Conservation (phyloP, 2,329 filamentous ascomycete genomes). For the Colletotrichum lentis region DNA sequence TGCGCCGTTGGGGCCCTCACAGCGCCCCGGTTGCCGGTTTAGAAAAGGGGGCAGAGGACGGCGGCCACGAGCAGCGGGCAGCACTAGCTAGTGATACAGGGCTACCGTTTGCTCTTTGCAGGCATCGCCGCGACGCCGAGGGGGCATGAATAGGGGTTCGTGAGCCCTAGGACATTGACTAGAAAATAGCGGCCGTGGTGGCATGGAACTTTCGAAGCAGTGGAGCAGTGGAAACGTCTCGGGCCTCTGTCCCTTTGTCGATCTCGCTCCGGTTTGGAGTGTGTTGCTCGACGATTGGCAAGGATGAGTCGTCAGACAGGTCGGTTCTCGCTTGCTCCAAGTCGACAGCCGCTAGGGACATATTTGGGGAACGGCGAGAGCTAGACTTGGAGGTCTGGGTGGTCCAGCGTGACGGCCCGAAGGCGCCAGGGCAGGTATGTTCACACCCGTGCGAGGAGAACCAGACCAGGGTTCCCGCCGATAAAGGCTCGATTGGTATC, state of each 20-base stretch:
- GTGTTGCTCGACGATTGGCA: conserved; percentile 6
- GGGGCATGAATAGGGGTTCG: conserved; percentile 34
- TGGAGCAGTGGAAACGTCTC: conserved; percentile 27
- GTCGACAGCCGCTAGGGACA: conserved; percentile 24
- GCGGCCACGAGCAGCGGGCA: not conserved
- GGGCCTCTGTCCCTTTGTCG: conserved; percentile 28
- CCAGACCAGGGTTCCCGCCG: conserved; percentile 1
- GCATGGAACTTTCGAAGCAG: conserved; percentile 36
- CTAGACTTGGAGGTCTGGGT: conserved; percentile 34
- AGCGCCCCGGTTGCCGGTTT: conserved; percentile 11
- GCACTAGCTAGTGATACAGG: not conserved
- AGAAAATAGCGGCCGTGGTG: conserved; percentile 9
- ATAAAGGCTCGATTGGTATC: conserved; percentile 10
- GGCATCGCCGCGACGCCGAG: conserved; percentile 14
- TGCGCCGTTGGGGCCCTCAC: conserved; percentile 13
- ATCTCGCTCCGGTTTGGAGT: conserved; percentile 23
- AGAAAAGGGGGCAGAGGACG: conserved; percentile 22
- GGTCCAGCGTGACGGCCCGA: conserved; percentile 34
- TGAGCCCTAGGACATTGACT: conserved; percentile 20
- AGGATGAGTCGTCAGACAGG: conserved; percentile 11
- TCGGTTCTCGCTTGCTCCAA: conserved; percentile 10
- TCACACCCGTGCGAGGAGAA: conserved; percentile 19
- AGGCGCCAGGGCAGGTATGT: conserved; percentile 24
- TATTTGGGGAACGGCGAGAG: conserved; percentile 15
- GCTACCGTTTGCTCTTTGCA: not conserved